These are phyloP conservation scores for Candida krabiensis DNA, from an alignment of 805 yeast species.

Conservation along the genomic window DNA sequence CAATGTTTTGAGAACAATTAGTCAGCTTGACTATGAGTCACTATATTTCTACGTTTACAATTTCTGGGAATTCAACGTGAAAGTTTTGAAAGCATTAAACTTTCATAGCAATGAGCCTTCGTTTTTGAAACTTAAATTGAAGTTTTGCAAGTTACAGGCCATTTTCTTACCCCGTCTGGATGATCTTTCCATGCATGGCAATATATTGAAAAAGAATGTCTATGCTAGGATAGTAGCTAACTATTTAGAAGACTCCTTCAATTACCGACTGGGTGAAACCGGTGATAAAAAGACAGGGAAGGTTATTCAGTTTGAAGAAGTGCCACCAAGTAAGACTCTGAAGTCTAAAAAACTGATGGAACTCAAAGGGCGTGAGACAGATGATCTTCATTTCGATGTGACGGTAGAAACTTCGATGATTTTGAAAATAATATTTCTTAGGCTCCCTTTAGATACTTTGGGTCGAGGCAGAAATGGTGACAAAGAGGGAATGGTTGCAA, in stretches of 20 bases:
- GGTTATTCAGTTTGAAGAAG: constrained; percentile 10
- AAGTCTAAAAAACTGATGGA: constrained; percentile 14
- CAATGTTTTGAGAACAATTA: constrained; percentile 28
- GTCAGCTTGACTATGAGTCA: constrained; percentile 26
- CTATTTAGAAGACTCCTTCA: constrained; percentile 35
- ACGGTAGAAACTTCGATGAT: constrained; percentile 56
- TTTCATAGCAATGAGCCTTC: constrained; percentile 18
- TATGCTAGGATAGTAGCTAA: constrained; percentile 34
- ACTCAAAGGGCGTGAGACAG: constrained; percentile 23
- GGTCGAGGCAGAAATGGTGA: constrained; percentile 38
- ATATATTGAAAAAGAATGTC: constrained; percentile 29
- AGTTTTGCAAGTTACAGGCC: constrained; percentile 32
- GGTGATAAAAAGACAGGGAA: constrained; percentile 34
- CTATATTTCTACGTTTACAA: constrained; percentile 28
- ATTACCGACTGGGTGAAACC: constrained; percentile 3
- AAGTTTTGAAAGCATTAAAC: constrained; percentile 24
- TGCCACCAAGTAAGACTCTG: constrained; percentile 3
- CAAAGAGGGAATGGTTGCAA: constrained; percentile 25
- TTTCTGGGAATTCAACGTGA: constrained; percentile 27
- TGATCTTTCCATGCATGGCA: constrained; percentile 32
- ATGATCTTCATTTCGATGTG: constrained; percentile 31
- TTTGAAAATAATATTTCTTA: constrained; percentile 52
- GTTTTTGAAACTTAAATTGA: constrained; percentile 30
- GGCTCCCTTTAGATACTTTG: constrained; percentile 62
- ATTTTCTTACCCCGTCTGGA: constrained; percentile 26